A percentile compares a stretch with the other conserved stretches of the same genome.
phyloP scores from a whole-genome alignment of 768 basidiomycete species.

The Hygrocybe punicea region DNA sequence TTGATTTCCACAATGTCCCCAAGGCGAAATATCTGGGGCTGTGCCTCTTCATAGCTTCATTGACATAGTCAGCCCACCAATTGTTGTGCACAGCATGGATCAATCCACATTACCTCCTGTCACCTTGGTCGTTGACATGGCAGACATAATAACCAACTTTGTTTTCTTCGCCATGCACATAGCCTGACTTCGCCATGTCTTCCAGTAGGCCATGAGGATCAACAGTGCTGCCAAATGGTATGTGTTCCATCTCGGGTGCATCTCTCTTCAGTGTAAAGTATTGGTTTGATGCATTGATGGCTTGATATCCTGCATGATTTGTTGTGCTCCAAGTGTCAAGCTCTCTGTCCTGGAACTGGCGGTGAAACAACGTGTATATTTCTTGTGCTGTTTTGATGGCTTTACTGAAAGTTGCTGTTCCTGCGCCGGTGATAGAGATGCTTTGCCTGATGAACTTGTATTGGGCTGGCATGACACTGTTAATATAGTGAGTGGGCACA shows the following conservation, averaged over 20 bases:
- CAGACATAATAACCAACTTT: too few relatives aligned
- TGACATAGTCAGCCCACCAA: not conserved
- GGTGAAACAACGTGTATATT: not conserved
- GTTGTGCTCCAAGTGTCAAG: not conserved
- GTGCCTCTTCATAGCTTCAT: not conserved
- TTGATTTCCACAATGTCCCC: constrained; percentile 14
- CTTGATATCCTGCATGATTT: not conserved
- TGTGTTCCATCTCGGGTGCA: too few relatives aligned
- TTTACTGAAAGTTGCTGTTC: not conserved
- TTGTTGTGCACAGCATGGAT: not conserved
- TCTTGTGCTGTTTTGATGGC: not conserved
- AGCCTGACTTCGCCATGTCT: too few relatives aligned
- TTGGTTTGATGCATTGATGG: not conserved
- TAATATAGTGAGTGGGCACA: not conserved
- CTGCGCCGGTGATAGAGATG: too few relatives aligned
- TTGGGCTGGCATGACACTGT: not conserved
- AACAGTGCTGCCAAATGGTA: too few relatives aligned
- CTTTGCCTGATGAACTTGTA: not conserved
- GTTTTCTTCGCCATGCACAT: too few relatives aligned
- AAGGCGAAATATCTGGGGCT: constrained; percentile 9
- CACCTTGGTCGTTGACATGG: too few relatives aligned
- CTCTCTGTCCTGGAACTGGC: not conserved
- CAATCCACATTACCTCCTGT: not conserved
- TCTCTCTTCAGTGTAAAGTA: too few relatives aligned
- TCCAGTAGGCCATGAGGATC: too few relatives aligned